Base-by-base conservation (phyloP, 176 grass and related monocot species). In the Musa schizocarpa region DNA sequence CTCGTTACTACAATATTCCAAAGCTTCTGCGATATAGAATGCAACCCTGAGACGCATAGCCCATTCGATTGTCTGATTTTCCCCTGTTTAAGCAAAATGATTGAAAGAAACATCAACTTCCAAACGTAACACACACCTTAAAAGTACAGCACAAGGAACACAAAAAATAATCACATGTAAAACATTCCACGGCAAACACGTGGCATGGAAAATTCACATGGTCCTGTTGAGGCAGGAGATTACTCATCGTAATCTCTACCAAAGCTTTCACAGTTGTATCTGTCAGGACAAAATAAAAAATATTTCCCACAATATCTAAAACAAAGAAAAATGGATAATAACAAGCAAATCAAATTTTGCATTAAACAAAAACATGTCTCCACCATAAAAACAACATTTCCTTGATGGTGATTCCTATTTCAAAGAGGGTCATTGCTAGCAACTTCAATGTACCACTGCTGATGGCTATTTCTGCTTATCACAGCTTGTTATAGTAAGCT, bases 61-160 rank as follows among this genome's bases (percentile, higher is more conserved):
- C 94, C 94, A 98, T 84, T 98, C 94, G 69, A 98, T 86, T 69
- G 94, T 89, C 80, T 98, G 94, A 65, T 87, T 93, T 86, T 98
- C 94, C 90, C 90, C 94, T 98, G 62, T 70, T 53, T 52, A 64
- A 71, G 54, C 16, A 8, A 61, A 76, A 20, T 53, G 73, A 23
- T 86, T 65, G 49, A 51, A 21, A 80, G 25, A 62, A 76, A 84
- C 58, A 64, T 43, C 34, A 64, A 9, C 62, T 64, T 19, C 62
- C 16, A 24, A 64, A 64, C 20, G 26, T 11, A 24, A 64, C 62
- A 64, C 6, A 62, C 2, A 7, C 2, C 58, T n/a, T 6, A 62
- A 43, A 43, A 43, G 34, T 62, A 19, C 58, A 20, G 1, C 58
- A 62, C 6, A 62, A 62, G 17, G n/a, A 62, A 19, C 13, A 43